These are phyloP conservation scores for Colletotrichum sp. DNA, from an alignment of 2,329 filamentous ascomycete species.

Conservation along the genomic window DNA sequence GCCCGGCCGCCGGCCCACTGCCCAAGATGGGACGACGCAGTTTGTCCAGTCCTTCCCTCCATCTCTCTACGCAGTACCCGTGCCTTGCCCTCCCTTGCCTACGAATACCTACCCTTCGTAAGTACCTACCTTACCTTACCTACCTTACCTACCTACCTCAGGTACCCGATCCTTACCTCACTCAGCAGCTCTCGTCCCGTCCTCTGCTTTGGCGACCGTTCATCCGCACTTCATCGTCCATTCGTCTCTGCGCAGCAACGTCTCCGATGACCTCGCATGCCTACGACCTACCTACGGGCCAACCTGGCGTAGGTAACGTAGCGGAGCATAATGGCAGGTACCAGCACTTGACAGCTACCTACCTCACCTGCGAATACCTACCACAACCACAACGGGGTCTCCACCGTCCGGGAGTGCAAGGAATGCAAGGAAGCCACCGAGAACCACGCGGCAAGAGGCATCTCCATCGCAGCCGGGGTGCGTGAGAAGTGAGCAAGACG, in stretches of 20 bases:
- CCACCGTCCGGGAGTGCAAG: neutral
- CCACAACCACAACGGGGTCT: neutral
- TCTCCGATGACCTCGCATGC: neutral
- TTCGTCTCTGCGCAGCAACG: neutral
- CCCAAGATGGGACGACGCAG: constrained; percentile 20
- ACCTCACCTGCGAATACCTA: neutral
- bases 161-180: neutral
- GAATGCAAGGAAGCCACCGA: neutral
- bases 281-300: neutral
- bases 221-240: neutral
- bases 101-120: neutral
- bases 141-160: neutral
- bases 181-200: neutral
- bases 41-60: neutral
- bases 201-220: neutral
- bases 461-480: neutral
- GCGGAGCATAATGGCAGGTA: neutral
- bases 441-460: neutral
- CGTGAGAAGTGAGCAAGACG: neutral
- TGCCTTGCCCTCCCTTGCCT: neutral
- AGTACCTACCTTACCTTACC: neutral
- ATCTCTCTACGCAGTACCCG: neutral
- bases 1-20: constrained; percentile 8
- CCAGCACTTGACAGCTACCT: neutral
- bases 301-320: neutral